Conservation (phyloP, 306 rosid species). For the Prunus mume region DNA sequence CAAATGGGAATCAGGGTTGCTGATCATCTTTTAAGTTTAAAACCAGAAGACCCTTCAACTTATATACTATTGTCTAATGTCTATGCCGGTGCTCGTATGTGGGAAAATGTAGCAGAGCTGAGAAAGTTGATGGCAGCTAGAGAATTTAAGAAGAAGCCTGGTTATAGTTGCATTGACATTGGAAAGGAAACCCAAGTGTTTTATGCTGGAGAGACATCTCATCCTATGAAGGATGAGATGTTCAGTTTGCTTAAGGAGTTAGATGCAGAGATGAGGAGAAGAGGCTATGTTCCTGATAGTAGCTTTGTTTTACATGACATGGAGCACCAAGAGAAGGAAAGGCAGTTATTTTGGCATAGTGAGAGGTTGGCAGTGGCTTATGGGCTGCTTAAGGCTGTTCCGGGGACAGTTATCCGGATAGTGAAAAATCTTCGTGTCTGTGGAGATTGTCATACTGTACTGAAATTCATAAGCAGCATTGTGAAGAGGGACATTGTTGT, state of each 20-base stretch:
- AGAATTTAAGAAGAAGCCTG: constrained; percentile 79
- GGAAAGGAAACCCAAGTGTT: constrained; percentile 74
- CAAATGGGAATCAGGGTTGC: constrained; percentile 68
- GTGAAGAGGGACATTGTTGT: constrained; percentile 66
- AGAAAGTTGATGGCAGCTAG: constrained; percentile 56
- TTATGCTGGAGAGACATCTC: constrained; percentile 81
- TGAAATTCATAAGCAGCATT: constrained; percentile 69
- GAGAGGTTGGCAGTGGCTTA: constrained; percentile 83
- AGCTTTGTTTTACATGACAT: constrained; percentile 77
- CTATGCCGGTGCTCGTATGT: constrained; percentile 64
- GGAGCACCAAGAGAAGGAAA: constrained; percentile 82
- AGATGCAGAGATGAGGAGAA: constrained; percentile 66
- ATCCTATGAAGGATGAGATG: constrained; percentile 71
- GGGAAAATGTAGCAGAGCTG: constrained; percentile 73
- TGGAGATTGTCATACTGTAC: constrained; percentile 82
- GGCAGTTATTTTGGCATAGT: constrained; percentile 83
- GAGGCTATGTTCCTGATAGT: constrained; percentile 84
- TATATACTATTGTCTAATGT: constrained; percentile 68
- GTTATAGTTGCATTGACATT: constrained; percentile 69
- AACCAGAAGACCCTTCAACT: constrained; percentile 67
- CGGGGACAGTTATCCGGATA: constrained; percentile 58
- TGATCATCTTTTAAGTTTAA: constrained; percentile 44
- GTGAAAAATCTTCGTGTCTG: constrained; percentile 87
- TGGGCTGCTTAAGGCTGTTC: constrained; percentile 73
- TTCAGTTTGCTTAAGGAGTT: constrained; percentile 51